phyloP scores from a whole-genome alignment of 1,284 basidiomycete species.

The Lentinula novae-zelandiae region DNA sequence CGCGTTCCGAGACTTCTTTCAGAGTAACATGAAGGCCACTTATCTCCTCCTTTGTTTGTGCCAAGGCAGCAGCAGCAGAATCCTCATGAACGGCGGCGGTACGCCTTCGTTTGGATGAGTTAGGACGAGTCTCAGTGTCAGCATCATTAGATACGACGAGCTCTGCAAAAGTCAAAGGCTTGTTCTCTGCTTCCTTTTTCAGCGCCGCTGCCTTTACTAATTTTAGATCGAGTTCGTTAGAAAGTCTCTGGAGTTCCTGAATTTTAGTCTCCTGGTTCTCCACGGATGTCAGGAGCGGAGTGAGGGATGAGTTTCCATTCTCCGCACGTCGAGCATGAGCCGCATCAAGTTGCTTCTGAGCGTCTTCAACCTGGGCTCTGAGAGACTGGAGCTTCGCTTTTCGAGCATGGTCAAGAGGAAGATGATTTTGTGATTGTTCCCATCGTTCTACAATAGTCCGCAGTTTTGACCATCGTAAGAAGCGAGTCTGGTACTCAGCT shows the following conservation, averaged over 20 bases:
- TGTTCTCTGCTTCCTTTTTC: not conserved
- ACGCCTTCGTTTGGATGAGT: not conserved
- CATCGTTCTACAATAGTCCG: not conserved
- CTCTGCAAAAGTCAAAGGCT: not conserved
- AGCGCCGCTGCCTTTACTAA: not conserved
- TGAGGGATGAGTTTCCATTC: conserved; percentile 2
- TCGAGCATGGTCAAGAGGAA: not conserved
- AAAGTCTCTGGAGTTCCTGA: not conserved
- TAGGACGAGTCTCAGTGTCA: not conserved
- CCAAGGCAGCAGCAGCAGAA: not conserved
- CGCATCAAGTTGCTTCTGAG: not conserved
- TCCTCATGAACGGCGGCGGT: not conserved
- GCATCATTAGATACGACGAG: not conserved
- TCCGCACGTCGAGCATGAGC: not conserved
- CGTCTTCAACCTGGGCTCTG: not conserved
- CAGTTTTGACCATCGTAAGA: not conserved
- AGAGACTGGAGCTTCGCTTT: not conserved
- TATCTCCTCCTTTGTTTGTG: conserved; percentile 1
- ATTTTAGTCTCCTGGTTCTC: not conserved
- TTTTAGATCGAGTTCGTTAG: conserved; percentile 1
- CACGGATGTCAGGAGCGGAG: not conserved
- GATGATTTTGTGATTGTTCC: not conserved
- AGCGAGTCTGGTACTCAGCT: not conserved
- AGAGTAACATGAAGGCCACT: not conserved
- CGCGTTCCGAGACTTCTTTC: not conserved